These are phyloP conservation scores for Cenchrus americanus DNA, from an alignment of 176 grass and related monocot species.

Conservation along the genomic window DNA sequence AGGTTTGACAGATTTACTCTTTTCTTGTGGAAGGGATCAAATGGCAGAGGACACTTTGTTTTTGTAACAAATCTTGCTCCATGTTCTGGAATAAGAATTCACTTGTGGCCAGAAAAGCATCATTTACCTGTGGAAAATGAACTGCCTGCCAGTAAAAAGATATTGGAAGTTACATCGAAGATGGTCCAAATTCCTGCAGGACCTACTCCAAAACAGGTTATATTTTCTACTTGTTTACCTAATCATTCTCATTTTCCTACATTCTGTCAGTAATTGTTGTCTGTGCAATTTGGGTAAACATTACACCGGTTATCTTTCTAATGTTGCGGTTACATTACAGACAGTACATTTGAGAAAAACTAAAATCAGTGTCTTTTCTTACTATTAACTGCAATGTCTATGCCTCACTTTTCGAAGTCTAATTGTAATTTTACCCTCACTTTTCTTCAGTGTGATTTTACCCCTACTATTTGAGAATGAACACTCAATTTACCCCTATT, in stretches of 20 bases:
- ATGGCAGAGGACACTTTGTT: constrained; percentile 77
- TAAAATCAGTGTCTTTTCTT: constrained; percentile 22
- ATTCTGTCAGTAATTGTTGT: constrained; percentile 9
- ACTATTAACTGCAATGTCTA: constrained; percentile 29
- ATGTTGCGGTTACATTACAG: neutral
- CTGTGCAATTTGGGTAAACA: neutral
- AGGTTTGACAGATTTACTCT: constrained; percentile 14
- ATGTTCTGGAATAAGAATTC: constrained; percentile 95
- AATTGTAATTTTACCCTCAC: too few relatives aligned
- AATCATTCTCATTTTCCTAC: constrained; percentile 25
- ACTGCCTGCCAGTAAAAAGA: constrained; percentile 67
- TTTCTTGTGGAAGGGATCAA: constrained; percentile 62
- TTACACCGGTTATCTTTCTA: neutral
- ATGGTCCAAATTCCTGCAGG: constrained; percentile 91
- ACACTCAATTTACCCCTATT: too few relatives aligned
- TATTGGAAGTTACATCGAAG: constrained; percentile 89
- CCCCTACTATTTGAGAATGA: too few relatives aligned
- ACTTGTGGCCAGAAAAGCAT: constrained; percentile 85
- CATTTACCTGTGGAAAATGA: constrained; percentile 43
- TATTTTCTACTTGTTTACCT: constrained; percentile 35
- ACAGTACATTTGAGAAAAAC: neutral
- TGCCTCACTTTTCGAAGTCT: neutral
- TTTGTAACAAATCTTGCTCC: constrained; percentile 98
- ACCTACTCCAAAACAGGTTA: constrained; percentile 86
- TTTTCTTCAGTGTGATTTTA: too few relatives aligned